Base-by-base conservation (phyloP, 2,329 filamentous ascomycete genomes). In the Colletotrichum scovillei region DNA sequence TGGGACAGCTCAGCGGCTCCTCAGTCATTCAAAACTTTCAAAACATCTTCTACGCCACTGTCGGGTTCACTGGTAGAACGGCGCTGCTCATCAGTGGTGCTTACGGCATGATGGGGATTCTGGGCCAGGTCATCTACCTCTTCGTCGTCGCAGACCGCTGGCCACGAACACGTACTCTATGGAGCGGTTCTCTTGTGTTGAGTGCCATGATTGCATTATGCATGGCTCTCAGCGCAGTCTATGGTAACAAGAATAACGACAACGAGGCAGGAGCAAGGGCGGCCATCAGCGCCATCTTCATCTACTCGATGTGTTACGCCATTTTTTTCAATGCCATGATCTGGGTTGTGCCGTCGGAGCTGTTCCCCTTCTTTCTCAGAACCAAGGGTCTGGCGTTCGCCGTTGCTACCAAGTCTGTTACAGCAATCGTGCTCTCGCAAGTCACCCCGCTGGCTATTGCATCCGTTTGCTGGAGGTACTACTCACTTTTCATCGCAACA, bases 71-170 rank as follows among this genome's bases (percentile, higher is more conserved):
- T 68, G 86, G 86, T 77, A 83, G 83, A 73, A 82, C 83, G 6
- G 82, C 86, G 28, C 80, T 88, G 4, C 80, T 88, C 19, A 87
- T 87, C 30, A 85, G 85, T 65, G 87, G 85, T 12, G 84, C 84
- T 22, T 82, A 82, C n/a, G 81, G 80, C 9, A 76, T 81, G 26
- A 82, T 81, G 79, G 80, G 77, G 0, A 64, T 81, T 12, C 70
- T 80, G 3, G 80, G 79, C 1, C 79, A 80, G 52, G 70, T 78
- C 11, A 77, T 81, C 46, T 79, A 79, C 60, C 63, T 81, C 9
- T 67, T 78, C 49, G 72, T 76, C 26, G 77, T 81, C 0, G 76
- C 79, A 0, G 80, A 82, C 38, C 74, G 76, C 38, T 81, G 79
- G 79, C 76, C 79, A 4, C 79, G 80, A 9, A 49, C 38, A 53